Conservation (phyloP, 2,329 filamentous ascomycete species). For the Aspergillus niger region DNA sequence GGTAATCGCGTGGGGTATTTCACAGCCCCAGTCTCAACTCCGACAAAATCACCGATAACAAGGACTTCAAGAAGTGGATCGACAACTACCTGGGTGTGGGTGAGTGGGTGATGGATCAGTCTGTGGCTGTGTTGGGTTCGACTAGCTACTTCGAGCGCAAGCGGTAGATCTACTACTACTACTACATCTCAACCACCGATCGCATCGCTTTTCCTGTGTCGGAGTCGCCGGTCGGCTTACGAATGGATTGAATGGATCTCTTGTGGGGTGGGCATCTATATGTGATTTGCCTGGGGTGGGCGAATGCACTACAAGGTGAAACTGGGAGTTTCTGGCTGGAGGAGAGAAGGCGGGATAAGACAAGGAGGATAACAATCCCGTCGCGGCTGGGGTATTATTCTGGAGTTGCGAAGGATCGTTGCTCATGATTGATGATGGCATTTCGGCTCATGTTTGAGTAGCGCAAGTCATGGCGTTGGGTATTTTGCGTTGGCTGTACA, state of each 20-base stretch:
- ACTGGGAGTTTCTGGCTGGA: not conserved
- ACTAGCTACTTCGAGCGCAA: conserved; percentile 90
- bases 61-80: conserved; percentile 83
- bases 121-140: conserved; percentile 83
- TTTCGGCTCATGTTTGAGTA: conserved; percentile 5
- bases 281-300: not conserved
- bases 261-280: not conserved
- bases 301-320: not conserved
- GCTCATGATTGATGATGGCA: conserved; percentile 21
- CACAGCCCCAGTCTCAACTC: conserved; percentile 74
- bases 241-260: not conserved
- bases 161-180: conserved; percentile 55
- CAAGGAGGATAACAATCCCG: not conserved
- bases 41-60: conserved; percentile 80
- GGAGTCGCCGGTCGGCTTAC: not conserved
- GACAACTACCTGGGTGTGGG: conserved; percentile 91
- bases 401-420: not conserved
- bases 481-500: conserved; percentile 18
- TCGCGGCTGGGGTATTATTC: not conserved
- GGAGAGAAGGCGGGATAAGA: not conserved
- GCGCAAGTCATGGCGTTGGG: conserved; percentile 25
- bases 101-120: conserved; percentile 98
- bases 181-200: not conserved
- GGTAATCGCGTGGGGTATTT: conserved; percentile 33
- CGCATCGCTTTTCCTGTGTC: not conserved